These are phyloP conservation scores for Priceomyces fermenticarens DNA, from an alignment of 805 yeast genomes.

Conservation along the genomic window DNA sequence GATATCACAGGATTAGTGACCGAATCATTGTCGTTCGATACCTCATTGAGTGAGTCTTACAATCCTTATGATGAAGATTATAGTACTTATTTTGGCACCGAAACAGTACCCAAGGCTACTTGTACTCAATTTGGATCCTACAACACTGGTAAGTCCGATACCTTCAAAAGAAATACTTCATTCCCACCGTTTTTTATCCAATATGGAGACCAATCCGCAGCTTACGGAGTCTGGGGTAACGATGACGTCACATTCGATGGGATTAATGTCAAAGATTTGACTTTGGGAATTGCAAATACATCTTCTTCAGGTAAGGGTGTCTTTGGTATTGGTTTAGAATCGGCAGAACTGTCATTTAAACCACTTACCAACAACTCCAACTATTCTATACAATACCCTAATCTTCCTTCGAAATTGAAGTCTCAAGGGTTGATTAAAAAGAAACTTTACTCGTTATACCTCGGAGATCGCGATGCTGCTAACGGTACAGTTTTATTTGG, in stretches of 20 bases:
- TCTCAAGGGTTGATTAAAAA: constrained; percentile 35
- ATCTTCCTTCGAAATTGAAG: constrained; percentile 34
- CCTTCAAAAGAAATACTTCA: constrained; percentile 28
- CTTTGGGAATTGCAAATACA: constrained; percentile 14
- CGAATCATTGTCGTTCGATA: too few relatives aligned
- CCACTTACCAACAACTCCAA: constrained; percentile 50
- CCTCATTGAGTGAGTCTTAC: too few relatives aligned
- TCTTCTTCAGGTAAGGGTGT: constrained; percentile 20
- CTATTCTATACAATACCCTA: constrained; percentile 28
- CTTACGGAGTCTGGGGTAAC: constrained; percentile 47
- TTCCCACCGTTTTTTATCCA: constrained; percentile 28
- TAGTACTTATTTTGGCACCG: constrained; percentile 17
- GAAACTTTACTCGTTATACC: constrained; percentile 32
- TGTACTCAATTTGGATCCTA: constrained; percentile 42
- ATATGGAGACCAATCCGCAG: constrained; percentile 50
- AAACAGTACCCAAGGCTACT: constrained; percentile 17
- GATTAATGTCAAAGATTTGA: constrained; percentile 4
- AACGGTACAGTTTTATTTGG: constrained; percentile 39
- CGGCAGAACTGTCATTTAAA: constrained; percentile 45
- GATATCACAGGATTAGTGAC: too few relatives aligned
- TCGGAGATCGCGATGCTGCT: constrained; percentile 20
- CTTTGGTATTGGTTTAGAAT: constrained; percentile 34
- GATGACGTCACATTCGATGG: constrained; percentile 17
- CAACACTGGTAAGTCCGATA: constrained; percentile 23
- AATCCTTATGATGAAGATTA: not conserved